Evolutionary conservation across 1,139 yeast genomes (phyloP).

Genomic region (Candida sanyaensis): DNA sequence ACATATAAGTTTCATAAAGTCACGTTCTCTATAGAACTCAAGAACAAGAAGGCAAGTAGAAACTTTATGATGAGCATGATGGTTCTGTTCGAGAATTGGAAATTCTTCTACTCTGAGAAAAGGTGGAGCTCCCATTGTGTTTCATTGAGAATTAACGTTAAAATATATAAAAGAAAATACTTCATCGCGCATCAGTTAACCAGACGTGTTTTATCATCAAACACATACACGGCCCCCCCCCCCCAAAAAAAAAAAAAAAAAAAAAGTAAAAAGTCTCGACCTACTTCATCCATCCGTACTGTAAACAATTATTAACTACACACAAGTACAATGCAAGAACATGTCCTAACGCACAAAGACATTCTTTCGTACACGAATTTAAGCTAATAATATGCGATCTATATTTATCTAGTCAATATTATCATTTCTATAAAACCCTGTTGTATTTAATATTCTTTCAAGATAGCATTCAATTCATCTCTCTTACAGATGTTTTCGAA

Average conservation of each 20-base stretch:
- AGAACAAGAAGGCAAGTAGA: neutral
- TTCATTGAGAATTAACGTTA: neutral
- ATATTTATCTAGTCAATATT: neutral
- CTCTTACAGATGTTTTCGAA: conserved; percentile 43
- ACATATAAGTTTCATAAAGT: neutral
- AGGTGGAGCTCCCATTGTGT: neutral
- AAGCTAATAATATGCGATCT: neutral
- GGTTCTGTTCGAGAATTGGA: neutral
- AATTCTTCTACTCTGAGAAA: neutral
- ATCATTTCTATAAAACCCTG: too few relatives aligned
- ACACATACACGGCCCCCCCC: too few relatives aligned
- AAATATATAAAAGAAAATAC: too few relatives aligned
- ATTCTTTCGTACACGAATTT: too few relatives aligned
- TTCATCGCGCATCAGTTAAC: too few relatives aligned
- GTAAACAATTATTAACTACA: too few relatives aligned
- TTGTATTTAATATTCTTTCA: conserved; percentile 14
- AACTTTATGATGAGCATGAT: neutral
- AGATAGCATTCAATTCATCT: conserved; percentile 39
- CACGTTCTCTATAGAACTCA: neutral
- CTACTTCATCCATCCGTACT: too few relatives aligned
- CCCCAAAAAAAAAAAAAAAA: too few relatives aligned
- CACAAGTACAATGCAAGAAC: too few relatives aligned
- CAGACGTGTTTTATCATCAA: too few relatives aligned
- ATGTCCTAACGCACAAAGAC: too few relatives aligned
- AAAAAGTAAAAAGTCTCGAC: too few relatives aligned